phyloP scores from a whole-genome alignment of 345 rosid species.

The Lumnitzera racemosa region DNA sequence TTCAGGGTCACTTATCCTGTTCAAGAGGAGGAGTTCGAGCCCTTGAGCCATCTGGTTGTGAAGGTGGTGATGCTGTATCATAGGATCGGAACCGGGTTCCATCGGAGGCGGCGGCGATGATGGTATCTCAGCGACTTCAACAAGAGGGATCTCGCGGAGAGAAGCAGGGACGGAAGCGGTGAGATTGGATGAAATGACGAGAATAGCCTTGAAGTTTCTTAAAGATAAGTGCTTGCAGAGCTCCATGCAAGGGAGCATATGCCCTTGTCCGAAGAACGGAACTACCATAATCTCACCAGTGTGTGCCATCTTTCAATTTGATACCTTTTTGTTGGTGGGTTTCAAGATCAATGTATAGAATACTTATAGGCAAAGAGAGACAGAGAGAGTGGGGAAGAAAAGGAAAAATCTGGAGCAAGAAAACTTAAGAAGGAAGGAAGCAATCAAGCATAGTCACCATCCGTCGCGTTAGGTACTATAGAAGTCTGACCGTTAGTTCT shows the following conservation, averaged over 20 bases:
- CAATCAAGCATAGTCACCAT: too few relatives aligned
- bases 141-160: constrained; percentile 10
- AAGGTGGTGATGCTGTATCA: constrained; percentile 5
- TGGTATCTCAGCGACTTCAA: constrained; percentile 7
- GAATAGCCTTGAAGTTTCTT: constrained; percentile 10
- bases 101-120: constrained; percentile 3
- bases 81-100: constrained; percentile 4
- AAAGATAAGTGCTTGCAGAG: constrained; percentile 19
- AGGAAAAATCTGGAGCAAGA: too few relatives aligned
- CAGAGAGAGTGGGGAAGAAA: too few relatives aligned
- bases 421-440: too few relatives aligned
- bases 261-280: constrained; percentile 22
- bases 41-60: constrained; percentile 10
- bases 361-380: too few relatives aligned
- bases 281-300: constrained; percentile 19
- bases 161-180: constrained; percentile 19
- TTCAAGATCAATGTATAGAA: too few relatives aligned
- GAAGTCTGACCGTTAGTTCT: too few relatives aligned
- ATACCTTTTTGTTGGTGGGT: not conserved
- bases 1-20: not conserved
- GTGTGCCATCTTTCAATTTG: not conserved
- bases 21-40: constrained; percentile 7
- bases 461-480: too few relatives aligned
- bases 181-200: constrained; percentile 18
- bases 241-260: constrained; percentile 25